phyloP scores from a whole-genome alignment of 768 basidiomycete species.

The Calocybe indica region DNA sequence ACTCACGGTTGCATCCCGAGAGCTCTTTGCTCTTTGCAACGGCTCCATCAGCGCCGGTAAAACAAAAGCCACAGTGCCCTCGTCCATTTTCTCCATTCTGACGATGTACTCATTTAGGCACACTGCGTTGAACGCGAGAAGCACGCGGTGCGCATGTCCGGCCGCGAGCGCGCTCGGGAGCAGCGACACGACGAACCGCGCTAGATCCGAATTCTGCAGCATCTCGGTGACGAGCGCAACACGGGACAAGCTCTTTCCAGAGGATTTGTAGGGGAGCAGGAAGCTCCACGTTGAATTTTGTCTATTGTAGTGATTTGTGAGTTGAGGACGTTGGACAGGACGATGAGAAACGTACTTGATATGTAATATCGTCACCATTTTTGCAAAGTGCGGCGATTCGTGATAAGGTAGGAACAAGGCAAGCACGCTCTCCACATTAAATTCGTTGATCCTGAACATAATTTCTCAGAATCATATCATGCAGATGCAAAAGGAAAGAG shows the following conservation, averaged over 20 bases:
- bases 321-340: not conserved
- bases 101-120: slow-evolving; percentile 76
- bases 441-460: slow-evolving; percentile 74
- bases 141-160: slow-evolving; percentile 51
- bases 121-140: slow-evolving; percentile 80
- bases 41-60: slow-evolving; percentile 61
- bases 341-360: slow-evolving; percentile 45
- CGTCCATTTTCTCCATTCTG: slow-evolving; percentile 48
- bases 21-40: slow-evolving; percentile 31
- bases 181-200: slow-evolving; percentile 64
- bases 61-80: slow-evolving; percentile 59
- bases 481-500: not conserved
- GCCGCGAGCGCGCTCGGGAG: slow-evolving; percentile 55
- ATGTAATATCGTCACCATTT: slow-evolving; percentile 84
- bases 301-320: slow-evolving; percentile 26
- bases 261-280: slow-evolving; percentile 69
- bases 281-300: slow-evolving; percentile 61
- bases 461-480: slow-evolving; percentile 3
- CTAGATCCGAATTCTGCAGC: slow-evolving; percentile 61
- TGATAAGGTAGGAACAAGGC: slow-evolving; percentile 91
- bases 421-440: slow-evolving; percentile 78
- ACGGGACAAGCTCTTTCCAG: slow-evolving; percentile 70
- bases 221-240: slow-evolving; percentile 71
- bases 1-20: slow-evolving; percentile 54
- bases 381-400: slow-evolving; percentile 89